Conservation (phyloP, 2,329 filamentous ascomycete species). For the Akanthomyces dipterigenus region DNA sequence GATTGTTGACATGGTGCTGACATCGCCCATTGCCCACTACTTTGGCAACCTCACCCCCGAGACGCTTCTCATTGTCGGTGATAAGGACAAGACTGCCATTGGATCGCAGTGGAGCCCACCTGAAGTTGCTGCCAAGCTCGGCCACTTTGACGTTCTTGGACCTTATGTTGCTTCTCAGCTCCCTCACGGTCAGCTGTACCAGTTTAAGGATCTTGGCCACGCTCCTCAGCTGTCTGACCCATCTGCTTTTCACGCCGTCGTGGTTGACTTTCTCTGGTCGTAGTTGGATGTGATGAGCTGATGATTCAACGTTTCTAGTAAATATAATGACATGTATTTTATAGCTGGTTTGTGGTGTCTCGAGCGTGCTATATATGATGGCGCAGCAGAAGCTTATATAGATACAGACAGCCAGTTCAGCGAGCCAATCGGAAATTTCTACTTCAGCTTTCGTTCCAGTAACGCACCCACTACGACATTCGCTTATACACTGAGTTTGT, state of each 20-base stretch:
- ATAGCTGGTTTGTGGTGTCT: too few relatives aligned
- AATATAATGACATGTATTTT: background rate
- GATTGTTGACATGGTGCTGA: conserved; percentile 49
- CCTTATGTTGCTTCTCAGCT: conserved; percentile 37
- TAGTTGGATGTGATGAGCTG: background rate
- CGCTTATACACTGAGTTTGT: too few relatives aligned
- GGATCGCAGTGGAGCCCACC: conserved; percentile 44
- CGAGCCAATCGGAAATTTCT: too few relatives aligned
- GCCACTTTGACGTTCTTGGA: conserved; percentile 43
- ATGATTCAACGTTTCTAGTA: background rate
- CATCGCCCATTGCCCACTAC: conserved; percentile 44
- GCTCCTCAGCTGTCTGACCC: conserved; percentile 47
- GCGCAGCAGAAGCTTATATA: too few relatives aligned
- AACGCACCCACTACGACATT: too few relatives aligned
- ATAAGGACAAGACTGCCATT: conserved; percentile 47
- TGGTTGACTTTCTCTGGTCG: conserved; percentile 37
- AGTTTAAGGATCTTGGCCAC: conserved; percentile 43
- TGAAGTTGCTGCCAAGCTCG: conserved; percentile 36
- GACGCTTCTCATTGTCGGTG: conserved; percentile 44
- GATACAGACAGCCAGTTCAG: too few relatives aligned
- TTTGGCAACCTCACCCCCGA: conserved; percentile 37
- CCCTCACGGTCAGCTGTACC: conserved; percentile 36
- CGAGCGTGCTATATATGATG: too few relatives aligned
- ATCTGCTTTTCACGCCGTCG: conserved; percentile 36
- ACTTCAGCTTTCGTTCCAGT: too few relatives aligned